phyloP scores from a whole-genome alignment of 192 early-diverging fungal genomes.

The Coemansia sp. region DNA sequence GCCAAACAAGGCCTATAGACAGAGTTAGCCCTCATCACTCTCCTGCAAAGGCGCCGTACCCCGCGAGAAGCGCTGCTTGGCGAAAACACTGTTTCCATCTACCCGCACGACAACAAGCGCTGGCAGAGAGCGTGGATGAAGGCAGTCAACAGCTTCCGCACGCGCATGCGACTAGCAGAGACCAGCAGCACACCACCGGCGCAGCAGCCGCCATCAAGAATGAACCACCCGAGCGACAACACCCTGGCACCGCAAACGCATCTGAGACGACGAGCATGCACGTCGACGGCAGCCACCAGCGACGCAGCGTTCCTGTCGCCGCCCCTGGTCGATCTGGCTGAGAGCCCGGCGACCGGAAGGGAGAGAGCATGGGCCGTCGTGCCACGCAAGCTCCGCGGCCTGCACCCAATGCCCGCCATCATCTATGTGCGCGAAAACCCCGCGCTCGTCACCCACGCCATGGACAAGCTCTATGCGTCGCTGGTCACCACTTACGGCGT shows the following conservation, averaged over 20 bases:
- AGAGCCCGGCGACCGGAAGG: not conserved
- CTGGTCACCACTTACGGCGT: slow-evolving; percentile 22
- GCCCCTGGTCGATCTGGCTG: slow-evolving; percentile 5
- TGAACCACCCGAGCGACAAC: not conserved
- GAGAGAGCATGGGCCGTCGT: slow-evolving; percentile 32
- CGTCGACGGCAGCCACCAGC: slow-evolving; percentile 7
- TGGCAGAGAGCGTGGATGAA: no score
- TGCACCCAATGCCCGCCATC: slow-evolving; percentile 37
- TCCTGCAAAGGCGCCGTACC: no score
- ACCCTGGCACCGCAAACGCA: not conserved
- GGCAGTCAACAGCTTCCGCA: slow-evolving; percentile 32
- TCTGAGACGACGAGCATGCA: slow-evolving; percentile 29
- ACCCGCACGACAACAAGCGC: no score
- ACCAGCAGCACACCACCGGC: slow-evolving; percentile 2
- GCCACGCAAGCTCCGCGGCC: slow-evolving; percentile 43
- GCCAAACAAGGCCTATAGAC: no score
- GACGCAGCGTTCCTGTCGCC: slow-evolving; percentile 26
- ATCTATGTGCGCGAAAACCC: slow-evolving; percentile 43
- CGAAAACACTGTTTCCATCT: no score
- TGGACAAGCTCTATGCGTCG: slow-evolving; percentile 41
- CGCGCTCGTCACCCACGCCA: slow-evolving; percentile 11
- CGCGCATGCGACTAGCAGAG: slow-evolving; percentile 25
- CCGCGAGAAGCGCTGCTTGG: no score
- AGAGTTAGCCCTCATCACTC: no score
- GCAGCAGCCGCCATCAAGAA: not conserved